A percentile compares a stretch with the other conserved stretches of the same genome.
Evolutionary conservation across 208 protist species (phyloP).

Genomic region (Trypanosoma cruzi): DNA sequence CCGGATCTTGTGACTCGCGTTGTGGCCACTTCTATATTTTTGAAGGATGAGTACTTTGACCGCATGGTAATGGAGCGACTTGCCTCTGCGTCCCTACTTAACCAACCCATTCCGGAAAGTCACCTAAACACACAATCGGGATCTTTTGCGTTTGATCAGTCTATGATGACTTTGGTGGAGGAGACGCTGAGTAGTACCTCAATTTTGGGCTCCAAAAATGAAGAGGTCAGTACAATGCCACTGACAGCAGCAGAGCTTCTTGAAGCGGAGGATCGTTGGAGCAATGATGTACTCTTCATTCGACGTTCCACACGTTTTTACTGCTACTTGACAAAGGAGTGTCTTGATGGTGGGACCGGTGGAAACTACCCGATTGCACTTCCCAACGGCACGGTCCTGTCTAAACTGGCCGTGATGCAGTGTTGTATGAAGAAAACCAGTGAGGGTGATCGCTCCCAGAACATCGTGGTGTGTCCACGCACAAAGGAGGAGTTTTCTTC

Average conservation of each 20-base stretch:
- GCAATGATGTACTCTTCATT: constrained; percentile 61
- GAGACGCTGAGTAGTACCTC: constrained; percentile 40
- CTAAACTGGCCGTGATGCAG: constrained; percentile 27
- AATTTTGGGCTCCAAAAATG: background rate
- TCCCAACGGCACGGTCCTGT: constrained; percentile 36
- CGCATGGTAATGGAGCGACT: constrained; percentile 73
- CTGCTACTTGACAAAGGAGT: constrained; percentile 52
- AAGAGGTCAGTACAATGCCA: constrained; percentile 4
- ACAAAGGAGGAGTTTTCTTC: constrained; percentile 27
- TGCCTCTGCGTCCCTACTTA: constrained; percentile 12
- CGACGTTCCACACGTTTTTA: constrained; percentile 79
- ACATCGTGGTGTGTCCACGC: constrained; percentile 36
- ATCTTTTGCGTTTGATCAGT: constrained; percentile 56
- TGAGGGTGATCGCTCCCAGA: constrained; percentile 18
- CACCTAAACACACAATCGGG: constrained; percentile 75
- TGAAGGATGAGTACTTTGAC: constrained; percentile 91
- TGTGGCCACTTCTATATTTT: constrained; percentile 54
- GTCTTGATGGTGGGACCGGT: constrained; percentile 45
- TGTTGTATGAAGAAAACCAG: constrained; percentile 24
- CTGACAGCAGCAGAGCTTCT: constrained; percentile 61
- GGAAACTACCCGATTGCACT: constrained; percentile 28
- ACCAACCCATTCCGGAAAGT: constrained; percentile 13
- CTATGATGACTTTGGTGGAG: constrained; percentile 79
- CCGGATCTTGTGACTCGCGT: constrained; percentile 73
- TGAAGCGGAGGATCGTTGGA: constrained; percentile 67